Conservation (phyloP, 2,329 filamentous ascomycete species). For the Cladosporium sp. region DNA sequence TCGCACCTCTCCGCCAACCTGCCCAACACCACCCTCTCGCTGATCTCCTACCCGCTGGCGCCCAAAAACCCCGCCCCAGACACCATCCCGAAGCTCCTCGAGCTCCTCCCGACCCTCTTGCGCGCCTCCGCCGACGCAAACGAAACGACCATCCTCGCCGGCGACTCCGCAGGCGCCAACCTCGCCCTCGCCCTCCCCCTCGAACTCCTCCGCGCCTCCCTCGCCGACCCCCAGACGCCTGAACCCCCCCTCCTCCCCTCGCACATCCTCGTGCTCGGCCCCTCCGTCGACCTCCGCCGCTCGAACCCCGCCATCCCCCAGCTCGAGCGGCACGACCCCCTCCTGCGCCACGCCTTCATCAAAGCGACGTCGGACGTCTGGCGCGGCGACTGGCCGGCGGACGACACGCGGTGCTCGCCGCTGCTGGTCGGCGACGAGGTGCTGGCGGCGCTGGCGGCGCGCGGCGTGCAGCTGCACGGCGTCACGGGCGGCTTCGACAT, state of each 20-base stretch:
- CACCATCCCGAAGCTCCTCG: constrained; percentile 43
- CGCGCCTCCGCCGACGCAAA: constrained; percentile 30
- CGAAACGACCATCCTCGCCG: constrained; percentile 45
- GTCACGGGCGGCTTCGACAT: constrained; percentile 50
- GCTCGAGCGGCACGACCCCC: constrained; percentile 39
- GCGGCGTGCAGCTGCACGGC: constrained; percentile 45
- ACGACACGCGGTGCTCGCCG: constrained; percentile 45
- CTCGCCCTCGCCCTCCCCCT: constrained; percentile 40
- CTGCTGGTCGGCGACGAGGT: constrained; percentile 34
- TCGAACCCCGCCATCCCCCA: constrained; percentile 39
- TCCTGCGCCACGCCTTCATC: constrained; percentile 40
- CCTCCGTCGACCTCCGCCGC: constrained; percentile 45
- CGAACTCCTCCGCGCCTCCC: constrained; percentile 27
- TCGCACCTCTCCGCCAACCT: constrained; percentile 41
- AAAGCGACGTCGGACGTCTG: constrained; percentile 38
- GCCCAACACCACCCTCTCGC: constrained; percentile 33
- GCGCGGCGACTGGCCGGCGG: constrained; percentile 35
- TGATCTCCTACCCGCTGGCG: constrained; percentile 51
- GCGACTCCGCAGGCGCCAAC: constrained; percentile 53
- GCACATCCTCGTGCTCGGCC: constrained; percentile 42
- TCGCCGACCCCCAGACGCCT: constrained; percentile 14
- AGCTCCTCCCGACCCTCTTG: constrained; percentile 40
- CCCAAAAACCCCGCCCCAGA: constrained; percentile 46
- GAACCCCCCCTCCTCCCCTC: constrained; percentile 22
- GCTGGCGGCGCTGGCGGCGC: constrained; percentile 32